Percentiles rank a stretch among this genome's conserved stretches.
Evolutionary conservation across 148 eudicot species (phyloP).

Genomic region (Bassia scoparia): DNA sequence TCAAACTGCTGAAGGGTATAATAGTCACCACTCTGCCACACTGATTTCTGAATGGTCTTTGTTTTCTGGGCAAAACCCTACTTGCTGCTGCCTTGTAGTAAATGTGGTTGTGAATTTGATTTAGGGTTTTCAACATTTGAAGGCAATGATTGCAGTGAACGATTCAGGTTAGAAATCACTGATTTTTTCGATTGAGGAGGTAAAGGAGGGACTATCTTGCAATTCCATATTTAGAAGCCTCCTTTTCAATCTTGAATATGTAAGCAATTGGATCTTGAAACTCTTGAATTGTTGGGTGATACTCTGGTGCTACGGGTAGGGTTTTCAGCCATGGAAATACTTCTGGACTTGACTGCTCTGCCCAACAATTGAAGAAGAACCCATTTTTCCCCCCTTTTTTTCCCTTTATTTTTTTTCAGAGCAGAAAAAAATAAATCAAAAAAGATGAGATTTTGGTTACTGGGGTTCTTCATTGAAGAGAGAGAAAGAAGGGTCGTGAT

Average conservation of each 20-base stretch:
- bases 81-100: slow-evolving; percentile 82
- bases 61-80: slow-evolving; percentile 97
- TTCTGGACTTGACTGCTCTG: slow-evolving; percentile 48
- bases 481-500: slow-evolving; percentile 21
- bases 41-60: slow-evolving; percentile 73
- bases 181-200: slow-evolving; percentile 50
- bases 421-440: background rate
- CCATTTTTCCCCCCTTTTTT: background rate
- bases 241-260: slow-evolving; percentile 85
- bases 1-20: slow-evolving; percentile 69
- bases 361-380: slow-evolving; percentile 23
- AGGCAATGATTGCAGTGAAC: slow-evolving; percentile 36
- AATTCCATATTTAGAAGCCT: slow-evolving; percentile 86
- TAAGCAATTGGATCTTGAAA: slow-evolving; percentile 93
- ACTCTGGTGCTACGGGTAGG: slow-evolving; percentile 92
- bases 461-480: slow-evolving; percentile 20
- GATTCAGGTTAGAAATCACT: slow-evolving; percentile 49
- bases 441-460: background rate
- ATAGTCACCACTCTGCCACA: slow-evolving; percentile 86
- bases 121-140: slow-evolving; percentile 32
- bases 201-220: slow-evolving; percentile 91
- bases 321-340: slow-evolving; percentile 82
- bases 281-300: slow-evolving; percentile 79
- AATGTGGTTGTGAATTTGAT: slow-evolving; percentile 52
- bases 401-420: background rate